phyloP scores from a whole-genome alignment of 2,329 filamentous ascomycete genomes.

The Aspergillus sp. region DNA sequence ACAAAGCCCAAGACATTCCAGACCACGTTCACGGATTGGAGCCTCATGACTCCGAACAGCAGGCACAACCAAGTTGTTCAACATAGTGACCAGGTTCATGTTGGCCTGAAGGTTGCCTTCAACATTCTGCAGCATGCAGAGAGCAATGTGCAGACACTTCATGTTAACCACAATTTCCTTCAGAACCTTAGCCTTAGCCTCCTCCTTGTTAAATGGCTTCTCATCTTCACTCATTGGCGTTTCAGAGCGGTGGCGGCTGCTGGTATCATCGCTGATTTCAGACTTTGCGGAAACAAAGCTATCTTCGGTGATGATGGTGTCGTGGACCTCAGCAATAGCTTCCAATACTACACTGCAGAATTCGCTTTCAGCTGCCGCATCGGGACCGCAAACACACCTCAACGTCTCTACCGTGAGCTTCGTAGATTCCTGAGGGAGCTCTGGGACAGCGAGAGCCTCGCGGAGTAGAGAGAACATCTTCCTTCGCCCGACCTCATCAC shows the following conservation, averaged over 20 bases:
- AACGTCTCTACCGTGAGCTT: constrained; percentile 82
- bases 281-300: constrained; percentile 94
- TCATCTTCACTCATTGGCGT: constrained; percentile 58
- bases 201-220: constrained; percentile 53
- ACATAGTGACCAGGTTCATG: constrained; percentile 89
- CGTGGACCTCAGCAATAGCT: constrained; percentile 93
- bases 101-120: constrained; percentile 85
- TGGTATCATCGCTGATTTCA: constrained; percentile 70
- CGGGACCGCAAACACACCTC: constrained; percentile 72
- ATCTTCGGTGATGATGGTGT: constrained; percentile 76
- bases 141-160: constrained; percentile 95
- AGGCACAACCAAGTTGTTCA: constrained; percentile 94
- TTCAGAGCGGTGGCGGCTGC: constrained; percentile 45
- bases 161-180: constrained; percentile 95
- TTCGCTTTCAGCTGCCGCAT: constrained; percentile 52
- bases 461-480: constrained; percentile 94
- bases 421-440: constrained; percentile 88
- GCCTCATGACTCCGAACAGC: constrained; percentile 92
- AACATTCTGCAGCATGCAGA: constrained; percentile 96
- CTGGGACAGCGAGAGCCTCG: constrained; percentile 79
- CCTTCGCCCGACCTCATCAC: constrained; percentile 90
- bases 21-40: constrained; percentile 84
- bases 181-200: constrained; percentile 67
- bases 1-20: constrained; percentile 86
- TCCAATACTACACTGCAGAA: constrained; percentile 67